Base-by-base conservation (phyloP, 1,139 yeast genomes). In the Scheffersomyces lignicola region DNA sequence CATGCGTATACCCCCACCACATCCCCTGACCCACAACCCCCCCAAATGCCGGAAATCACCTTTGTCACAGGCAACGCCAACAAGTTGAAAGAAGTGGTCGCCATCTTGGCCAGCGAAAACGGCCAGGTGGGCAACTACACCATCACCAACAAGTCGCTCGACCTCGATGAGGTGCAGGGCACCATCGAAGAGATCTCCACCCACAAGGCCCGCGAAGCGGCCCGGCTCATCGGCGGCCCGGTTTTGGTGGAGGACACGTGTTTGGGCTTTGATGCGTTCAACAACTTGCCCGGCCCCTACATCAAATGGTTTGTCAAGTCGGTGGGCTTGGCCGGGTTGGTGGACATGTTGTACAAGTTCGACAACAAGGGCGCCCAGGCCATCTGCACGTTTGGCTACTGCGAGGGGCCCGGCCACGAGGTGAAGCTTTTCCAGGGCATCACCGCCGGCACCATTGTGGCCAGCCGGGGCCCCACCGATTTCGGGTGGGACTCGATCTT, bases 401-500 rank as follows among this genome's bases (percentile, higher is more conserved):
- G 95, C 52, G 88, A 74, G 39, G 94, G 92, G 0, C 89, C 95
- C 1, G 95, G 81, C 8, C 38, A 67, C 25, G 81, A 78, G 39
- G 90, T 83, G 9, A 57, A 73, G 44, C 64, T 89, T 37, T 90
- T 92, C 61, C 95, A 87, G 57, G 99, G 98, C 3, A 62, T 80
- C 29, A 87, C 95, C 3, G 68, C 76, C 12, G 99, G 99, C 9
- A 60, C 52, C 7, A 89, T 94, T 48, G 97, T 90, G 4, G 64
- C 65, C 11, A 76, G 88, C 37, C 65, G 95, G 47, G 96, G 97
- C 3, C 81, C 86, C 16, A 72, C 79, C 16, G 75, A 76, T 41
- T 94, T 94, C 56, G 98, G 99, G 3, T 94, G 97, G 96, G 97
- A 92, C 62, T 82, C 96, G 5, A 68, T 87, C 33, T 92, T 92